A percentile compares a stretch with the other conserved stretches of the same genome.
Conservation (phyloP, 108 stramenopile species). For the Nannochloropsis salina region DNA sequence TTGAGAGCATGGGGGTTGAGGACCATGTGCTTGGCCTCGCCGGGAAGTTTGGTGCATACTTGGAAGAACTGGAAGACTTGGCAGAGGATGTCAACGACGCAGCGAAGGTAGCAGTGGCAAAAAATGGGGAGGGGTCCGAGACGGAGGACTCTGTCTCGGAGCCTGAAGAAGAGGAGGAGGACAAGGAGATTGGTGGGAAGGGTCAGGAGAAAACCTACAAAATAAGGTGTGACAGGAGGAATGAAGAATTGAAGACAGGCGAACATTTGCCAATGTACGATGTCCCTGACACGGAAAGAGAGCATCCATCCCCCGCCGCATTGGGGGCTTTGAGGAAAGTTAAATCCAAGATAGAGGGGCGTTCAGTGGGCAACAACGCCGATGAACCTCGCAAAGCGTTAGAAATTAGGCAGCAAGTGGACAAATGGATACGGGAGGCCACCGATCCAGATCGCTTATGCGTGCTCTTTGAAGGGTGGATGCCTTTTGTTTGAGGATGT, state of each 20-base stretch:
- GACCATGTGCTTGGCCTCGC: neutral
- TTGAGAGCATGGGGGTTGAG: neutral
- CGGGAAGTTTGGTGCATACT: neutral
- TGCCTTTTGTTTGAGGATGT: neutral
- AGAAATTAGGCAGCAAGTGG: neutral
- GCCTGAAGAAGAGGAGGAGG: neutral
- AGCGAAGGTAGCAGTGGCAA: neutral
- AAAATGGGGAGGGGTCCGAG: neutral
- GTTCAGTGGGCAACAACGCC: neutral
- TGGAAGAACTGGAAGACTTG: constrained; percentile 7
- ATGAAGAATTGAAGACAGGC: too few relatives aligned
- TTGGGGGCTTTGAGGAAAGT: neutral
- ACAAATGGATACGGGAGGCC: neutral
- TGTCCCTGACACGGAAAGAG: neutral
- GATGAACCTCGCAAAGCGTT: neutral
- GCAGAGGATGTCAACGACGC: neutral
- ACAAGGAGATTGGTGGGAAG: neutral
- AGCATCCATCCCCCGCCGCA: neutral
- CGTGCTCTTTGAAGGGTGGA: constrained; percentile 18
- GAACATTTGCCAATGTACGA: too few relatives aligned
- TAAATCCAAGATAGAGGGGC: neutral
- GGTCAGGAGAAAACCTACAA: neutral
- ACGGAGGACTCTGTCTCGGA: neutral
- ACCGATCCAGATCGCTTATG: neutral
- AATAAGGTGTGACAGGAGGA: neutral